phyloP scores from a whole-genome alignment of 306 rosid species.

The Echinosophora koreensis region DNA sequence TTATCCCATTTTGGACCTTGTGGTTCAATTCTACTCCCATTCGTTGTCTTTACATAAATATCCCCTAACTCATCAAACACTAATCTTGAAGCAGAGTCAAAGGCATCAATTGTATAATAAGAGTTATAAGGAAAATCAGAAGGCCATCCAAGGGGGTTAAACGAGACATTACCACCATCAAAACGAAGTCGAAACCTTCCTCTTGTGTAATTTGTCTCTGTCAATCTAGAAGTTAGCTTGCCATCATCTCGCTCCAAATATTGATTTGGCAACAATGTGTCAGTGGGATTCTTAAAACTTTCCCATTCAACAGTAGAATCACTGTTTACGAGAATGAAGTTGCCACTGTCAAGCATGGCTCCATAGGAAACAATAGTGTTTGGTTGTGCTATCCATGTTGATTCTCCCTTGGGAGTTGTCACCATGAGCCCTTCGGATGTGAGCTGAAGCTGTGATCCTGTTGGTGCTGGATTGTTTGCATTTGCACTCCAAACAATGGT shows the following conservation, averaged over 20 bases:
- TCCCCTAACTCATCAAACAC: slow-evolving; percentile 54
- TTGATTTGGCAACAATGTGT: slow-evolving; percentile 69
- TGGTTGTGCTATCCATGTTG: slow-evolving; percentile 36
- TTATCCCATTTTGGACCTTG: background rate
- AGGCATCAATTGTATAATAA: slow-evolving; percentile 42
- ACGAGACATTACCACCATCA: slow-evolving; percentile 5
- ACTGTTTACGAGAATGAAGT: slow-evolving; percentile 51
- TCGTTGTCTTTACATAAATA: slow-evolving; percentile 39
- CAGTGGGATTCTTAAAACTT: slow-evolving; percentile 67
- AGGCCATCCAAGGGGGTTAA: slow-evolving; percentile 56
- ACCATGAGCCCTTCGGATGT: slow-evolving; percentile 47
- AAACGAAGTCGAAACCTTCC: slow-evolving; percentile 64
- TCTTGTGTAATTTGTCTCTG: slow-evolving; percentile 50
- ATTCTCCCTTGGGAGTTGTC: slow-evolving; percentile 29
- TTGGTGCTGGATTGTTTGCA: slow-evolving; percentile 25
- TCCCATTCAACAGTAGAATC: slow-evolving; percentile 54
- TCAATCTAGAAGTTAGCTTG: slow-evolving; percentile 41
- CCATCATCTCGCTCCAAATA: background rate
- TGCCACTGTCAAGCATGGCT: slow-evolving; percentile 61
- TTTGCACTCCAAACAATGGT: slow-evolving; percentile 61
- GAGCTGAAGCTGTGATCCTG: slow-evolving; percentile 50
- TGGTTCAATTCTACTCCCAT: slow-evolving; percentile 31
- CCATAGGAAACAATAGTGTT: slow-evolving; percentile 40
- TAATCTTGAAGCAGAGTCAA: slow-evolving; percentile 2
- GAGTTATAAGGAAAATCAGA: background rate